Evolutionary conservation across 768 basidiomycete species (phyloP).

Genomic region (Pulveroboletus sp.): DNA sequence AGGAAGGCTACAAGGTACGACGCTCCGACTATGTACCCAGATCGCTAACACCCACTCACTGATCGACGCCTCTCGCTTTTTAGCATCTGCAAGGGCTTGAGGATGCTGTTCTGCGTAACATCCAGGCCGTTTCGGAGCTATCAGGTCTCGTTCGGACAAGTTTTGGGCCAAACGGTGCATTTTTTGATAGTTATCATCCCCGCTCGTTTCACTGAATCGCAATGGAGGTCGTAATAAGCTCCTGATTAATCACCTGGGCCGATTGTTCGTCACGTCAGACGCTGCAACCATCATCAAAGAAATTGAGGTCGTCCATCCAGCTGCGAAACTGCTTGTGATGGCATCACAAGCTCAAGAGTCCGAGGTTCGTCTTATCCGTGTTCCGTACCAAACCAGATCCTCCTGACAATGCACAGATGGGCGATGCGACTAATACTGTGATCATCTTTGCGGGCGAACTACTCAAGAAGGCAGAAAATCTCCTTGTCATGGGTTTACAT

Average conservation of each 20-base stretch:
- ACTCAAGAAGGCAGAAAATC: slow-evolving; percentile 86
- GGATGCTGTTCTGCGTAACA: slow-evolving; percentile 95
- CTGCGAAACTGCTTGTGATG: slow-evolving; percentile 99
- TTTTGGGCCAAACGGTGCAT: slow-evolving; percentile 92
- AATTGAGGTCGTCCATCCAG: slow-evolving; percentile 97
- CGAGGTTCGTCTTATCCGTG: slow-evolving; percentile 53
- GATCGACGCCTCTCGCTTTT: neutral
- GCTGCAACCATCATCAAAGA: slow-evolving; percentile 98
- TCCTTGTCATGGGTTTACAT: slow-evolving; percentile 94
- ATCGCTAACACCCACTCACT: slow-evolving; percentile 5
- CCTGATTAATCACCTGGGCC: slow-evolving; percentile 93
- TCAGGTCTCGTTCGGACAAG: slow-evolving; percentile 94
- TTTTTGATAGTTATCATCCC: neutral
- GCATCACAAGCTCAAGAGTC: slow-evolving; percentile 93
- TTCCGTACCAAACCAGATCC: neutral
- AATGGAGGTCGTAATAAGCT: slow-evolving; percentile 88
- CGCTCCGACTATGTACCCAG: neutral
- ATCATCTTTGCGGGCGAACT: slow-evolving; percentile 94
- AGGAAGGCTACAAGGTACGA: slow-evolving; percentile 89
- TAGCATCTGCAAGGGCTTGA: slow-evolving; percentile 86
- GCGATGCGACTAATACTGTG: slow-evolving; percentile 94
- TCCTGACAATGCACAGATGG: slow-evolving; percentile 59
- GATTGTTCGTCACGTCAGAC: slow-evolving; percentile 96
- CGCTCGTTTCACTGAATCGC: slow-evolving; percentile 2
- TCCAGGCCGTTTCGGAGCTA: slow-evolving; percentile 92